Base-by-base conservation (phyloP, 768 basidiomycete genomes). In the Boletellus ananiceps region DNA sequence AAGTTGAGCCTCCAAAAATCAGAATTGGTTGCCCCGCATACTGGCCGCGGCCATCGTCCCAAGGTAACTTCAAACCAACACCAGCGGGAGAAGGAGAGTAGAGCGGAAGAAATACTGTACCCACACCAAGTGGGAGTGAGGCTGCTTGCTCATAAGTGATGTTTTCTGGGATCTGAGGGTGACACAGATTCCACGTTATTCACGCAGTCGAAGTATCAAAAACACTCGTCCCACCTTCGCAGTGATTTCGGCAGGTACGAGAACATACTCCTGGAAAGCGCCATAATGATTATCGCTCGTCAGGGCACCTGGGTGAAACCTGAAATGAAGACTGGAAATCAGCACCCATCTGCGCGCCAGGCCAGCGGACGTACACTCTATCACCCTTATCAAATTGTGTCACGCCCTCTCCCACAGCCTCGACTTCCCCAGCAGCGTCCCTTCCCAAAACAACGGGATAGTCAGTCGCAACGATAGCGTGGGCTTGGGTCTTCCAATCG, bases 341-440 rank as follows among this genome's bases (percentile, higher is more conserved):
- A 27, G 15, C 5, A 2, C 32, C 13, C 5, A 32, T 14, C 9
- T 2, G 2, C 3, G 32, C 5, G 6, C 6, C 3, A 1, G 3
- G 15, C 8, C 11, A 34, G 19, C 13, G 5, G 4, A 51, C 51
- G 5, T 50, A 59, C 58, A 59, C 58, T 40, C 8, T 59, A 11
- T 59, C 72, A 5, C 74, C 75, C n/a, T 65, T 61, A 29, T 61
- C 64, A 46, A 74, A 63, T 18, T 57, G 47, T 4, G 65, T 62
- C 2, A 76, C 76, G 0, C 60, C 68, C n/a, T 67, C 56, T 15
- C 72, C 76, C n/a, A 75, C 64, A 25, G 63, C 63, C 19, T 66
- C 66, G 31, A 74, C 66, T 18, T 60, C 62, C 15, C 76, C 75
- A 6, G 74, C 69, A 14, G 50, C 64, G n/a, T 78, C 74, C 5